Evolutionary conservation across 2,329 filamentous ascomycete species (phyloP).

Genomic region (Septoria linicola): DNA sequence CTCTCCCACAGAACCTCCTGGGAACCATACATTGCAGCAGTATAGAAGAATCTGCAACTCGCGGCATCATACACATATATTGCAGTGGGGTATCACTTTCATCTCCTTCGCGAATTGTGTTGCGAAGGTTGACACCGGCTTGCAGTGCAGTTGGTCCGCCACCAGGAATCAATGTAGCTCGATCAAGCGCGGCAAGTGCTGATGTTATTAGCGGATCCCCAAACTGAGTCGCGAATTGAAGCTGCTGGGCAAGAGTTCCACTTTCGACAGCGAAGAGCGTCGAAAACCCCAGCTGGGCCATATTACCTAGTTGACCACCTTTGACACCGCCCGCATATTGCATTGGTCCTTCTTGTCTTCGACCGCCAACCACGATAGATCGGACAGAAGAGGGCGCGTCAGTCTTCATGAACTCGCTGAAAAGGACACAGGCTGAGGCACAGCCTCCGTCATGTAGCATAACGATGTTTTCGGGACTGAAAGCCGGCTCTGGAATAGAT

Average conservation of each 20-base stretch:
- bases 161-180: background rate
- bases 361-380: constrained; percentile 43
- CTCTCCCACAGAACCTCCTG: constrained; percentile 42
- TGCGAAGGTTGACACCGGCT: constrained; percentile 41
- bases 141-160: background rate
- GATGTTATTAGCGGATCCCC: constrained; percentile 2
- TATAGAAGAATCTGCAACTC: constrained; percentile 44
- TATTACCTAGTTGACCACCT: constrained; percentile 38
- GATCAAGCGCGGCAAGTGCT: constrained; percentile 8
- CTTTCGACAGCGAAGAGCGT: background rate
- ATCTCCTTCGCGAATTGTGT: constrained; percentile 37
- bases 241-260: constrained; percentile 1
- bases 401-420: constrained; percentile 44
- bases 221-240: constrained; percentile 6
- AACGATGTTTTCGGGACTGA: constrained; percentile 42
- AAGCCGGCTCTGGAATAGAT: constrained; percentile 37
- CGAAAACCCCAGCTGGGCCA: constrained; percentile 3
- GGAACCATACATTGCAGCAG: constrained; percentile 37
- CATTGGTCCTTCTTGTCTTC: constrained; percentile 42
- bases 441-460: constrained; percentile 46
- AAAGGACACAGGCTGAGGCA: constrained; percentile 45
- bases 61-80: constrained; percentile 45
- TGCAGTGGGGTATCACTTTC: constrained; percentile 39
- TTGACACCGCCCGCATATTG: constrained; percentile 45
- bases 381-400: constrained; percentile 38